These are phyloP conservation scores for Aspergillus tamarii DNA, from an alignment of 2,329 filamentous ascomycete species.

Conservation along the genomic window DNA sequence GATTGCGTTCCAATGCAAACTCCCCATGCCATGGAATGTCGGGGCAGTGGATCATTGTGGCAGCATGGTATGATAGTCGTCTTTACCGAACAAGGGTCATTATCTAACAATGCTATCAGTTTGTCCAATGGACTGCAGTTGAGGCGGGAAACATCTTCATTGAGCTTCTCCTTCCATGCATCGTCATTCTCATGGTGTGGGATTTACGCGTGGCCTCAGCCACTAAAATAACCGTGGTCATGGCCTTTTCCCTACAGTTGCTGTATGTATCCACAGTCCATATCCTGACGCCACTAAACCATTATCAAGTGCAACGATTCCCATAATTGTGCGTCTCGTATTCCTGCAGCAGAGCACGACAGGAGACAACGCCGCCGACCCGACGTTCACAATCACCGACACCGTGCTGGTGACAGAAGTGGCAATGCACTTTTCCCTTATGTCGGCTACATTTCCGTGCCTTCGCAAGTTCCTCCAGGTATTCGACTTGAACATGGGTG, in stretches of 20 bases:
- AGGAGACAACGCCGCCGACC: neutral
- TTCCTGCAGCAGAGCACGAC: neutral
- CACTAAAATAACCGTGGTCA: constrained; percentile 1
- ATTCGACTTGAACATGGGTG: constrained; percentile 6
- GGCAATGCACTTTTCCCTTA: constrained; percentile 7
- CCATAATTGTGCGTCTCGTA: neutral
- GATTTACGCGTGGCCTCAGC: neutral
- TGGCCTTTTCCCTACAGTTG: constrained; percentile 2
- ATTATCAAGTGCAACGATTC: neutral
- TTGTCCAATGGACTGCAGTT: neutral
- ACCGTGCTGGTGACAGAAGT: constrained; percentile 4
- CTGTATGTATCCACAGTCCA: neutral
- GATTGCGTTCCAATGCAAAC: constrained; percentile 2
- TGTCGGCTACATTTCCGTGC: constrained; percentile 1
- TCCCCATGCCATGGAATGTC: constrained; percentile 1
- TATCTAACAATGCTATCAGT: neutral
- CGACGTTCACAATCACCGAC: constrained; percentile 2
- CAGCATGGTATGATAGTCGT: constrained; percentile 1
- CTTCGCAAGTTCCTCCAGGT: constrained; percentile 6
- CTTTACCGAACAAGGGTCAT: neutral
- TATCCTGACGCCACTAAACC: neutral
- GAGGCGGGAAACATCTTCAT: constrained; percentile 2
- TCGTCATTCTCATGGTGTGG: neutral
- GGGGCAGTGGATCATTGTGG: neutral
- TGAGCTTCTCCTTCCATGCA: neutral